Base-by-base conservation (phyloP, 306 rosid species). In the Medicago ruthenica region DNA sequence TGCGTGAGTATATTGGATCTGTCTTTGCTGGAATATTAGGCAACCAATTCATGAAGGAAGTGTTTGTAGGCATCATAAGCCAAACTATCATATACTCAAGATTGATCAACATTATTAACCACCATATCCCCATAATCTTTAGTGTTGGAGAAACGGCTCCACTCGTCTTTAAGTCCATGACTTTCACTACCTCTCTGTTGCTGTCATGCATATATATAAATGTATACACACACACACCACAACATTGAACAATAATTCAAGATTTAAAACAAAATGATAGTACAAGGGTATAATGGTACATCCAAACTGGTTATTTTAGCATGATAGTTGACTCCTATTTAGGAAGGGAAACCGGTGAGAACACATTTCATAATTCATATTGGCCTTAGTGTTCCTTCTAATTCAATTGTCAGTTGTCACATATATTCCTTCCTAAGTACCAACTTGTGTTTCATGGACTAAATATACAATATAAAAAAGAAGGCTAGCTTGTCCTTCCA, bases 11-110 rank as follows among this genome's bases (percentile, higher is more conserved):
- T 4, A 83, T 80, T 60, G 89, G 76, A n/a, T 83, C 83, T 18
- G 87, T 67, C 76, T 85, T 87, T 51, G 84, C 72, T 75, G 37
- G 66, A 75, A 87, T 81, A 6, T 51, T 15, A 70, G 86, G 88
- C 20, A 77, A 13, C 88, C 89, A 87, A 12, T 75, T 70, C 7
- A 77, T 48, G 69, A 70, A 81, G 73, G 74, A 86, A 3, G 74
- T 83, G 66, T 83, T 74, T 22, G 93, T 85, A 37, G 89, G 91
- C 86, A 79, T 76, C 83, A 87, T 81, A 60, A 81, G 63, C 88
- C 83, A 87, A 75, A 89, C 50, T 78, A 87, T 24, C 6, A 67
- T 11, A 67, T 81, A 85, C 5, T 91, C 93, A 77, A 79, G 18
- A 75, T 60, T 85, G 7, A 85, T 75, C 53, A 85, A 31, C 82